Conservation (phyloP, 768 basidiomycete species). For the Neoboletus subvelutipes region DNA sequence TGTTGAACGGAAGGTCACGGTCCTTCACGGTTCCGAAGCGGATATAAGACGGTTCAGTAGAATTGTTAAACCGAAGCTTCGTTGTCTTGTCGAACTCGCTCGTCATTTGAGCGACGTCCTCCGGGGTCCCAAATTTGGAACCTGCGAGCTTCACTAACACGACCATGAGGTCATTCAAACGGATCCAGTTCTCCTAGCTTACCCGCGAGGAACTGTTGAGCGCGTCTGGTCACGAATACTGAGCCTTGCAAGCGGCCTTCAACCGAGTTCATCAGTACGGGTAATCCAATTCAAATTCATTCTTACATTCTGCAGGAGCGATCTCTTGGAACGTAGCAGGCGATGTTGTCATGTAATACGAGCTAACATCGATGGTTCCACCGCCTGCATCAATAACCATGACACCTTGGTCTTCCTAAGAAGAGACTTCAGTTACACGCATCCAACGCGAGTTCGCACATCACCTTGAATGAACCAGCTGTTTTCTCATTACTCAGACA, state of each 20-base stretch:
- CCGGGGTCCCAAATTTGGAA: conserved; percentile 38
- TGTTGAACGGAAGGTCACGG: conserved; percentile 39
- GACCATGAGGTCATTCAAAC: not conserved
- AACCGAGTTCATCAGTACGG: conserved; percentile 1
- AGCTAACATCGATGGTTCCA: conserved; percentile 60
- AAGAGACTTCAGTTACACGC: not conserved
- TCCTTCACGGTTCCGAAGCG: conserved; percentile 47
- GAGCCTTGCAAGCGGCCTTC: conserved; percentile 52
- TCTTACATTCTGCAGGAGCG: conserved; percentile 44
- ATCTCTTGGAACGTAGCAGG: conserved; percentile 46
- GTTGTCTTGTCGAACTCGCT: conserved; percentile 47
- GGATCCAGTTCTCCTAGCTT: not conserved
- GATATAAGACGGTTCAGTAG: conserved; percentile 43
- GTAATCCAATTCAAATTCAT: not conserved
- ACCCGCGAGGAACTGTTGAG: conserved; percentile 41
- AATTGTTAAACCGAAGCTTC: conserved; percentile 43
- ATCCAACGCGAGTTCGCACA: not conserved
- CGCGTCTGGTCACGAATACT: conserved; percentile 48
- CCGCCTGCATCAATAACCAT: conserved; percentile 63
- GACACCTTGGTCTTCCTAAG: conserved; percentile 45
- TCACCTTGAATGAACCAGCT: conserved; percentile 28
- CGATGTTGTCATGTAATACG: conserved; percentile 44
- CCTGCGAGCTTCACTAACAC: conserved; percentile 39
- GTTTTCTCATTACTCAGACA: conserved; percentile 40
- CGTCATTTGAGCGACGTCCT: conserved; percentile 43